These are phyloP conservation scores for Clonostachys rhizophaga DNA, from an alignment of 2,329 filamentous ascomycete genomes.

Conservation along the genomic window DNA sequence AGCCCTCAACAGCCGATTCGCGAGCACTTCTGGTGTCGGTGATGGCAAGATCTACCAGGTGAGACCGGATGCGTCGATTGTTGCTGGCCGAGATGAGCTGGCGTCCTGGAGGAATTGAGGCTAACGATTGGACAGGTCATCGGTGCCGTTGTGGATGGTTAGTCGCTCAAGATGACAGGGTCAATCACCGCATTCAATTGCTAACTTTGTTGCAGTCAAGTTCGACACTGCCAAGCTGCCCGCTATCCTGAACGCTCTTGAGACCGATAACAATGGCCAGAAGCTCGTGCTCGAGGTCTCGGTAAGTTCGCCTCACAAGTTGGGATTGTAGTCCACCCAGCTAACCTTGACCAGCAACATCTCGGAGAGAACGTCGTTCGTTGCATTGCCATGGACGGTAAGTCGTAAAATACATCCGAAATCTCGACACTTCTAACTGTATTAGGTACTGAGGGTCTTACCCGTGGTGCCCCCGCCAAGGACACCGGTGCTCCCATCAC, in stretches of 20 bases:
- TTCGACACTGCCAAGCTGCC: constrained; percentile 93
- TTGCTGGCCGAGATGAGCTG: constrained; percentile 1
- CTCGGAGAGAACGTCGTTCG: constrained; percentile 98
- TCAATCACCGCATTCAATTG: constrained; percentile 1
- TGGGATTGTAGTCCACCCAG: constrained; percentile 25
- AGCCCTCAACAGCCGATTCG: constrained; percentile 53
- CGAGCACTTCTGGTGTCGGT: constrained; percentile 52
- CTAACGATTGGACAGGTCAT: constrained; percentile 65
- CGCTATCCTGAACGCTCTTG: constrained; percentile 94
- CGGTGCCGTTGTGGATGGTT: constrained; percentile 98
- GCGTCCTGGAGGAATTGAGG: constrained; percentile 3
- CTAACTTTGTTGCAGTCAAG: constrained; percentile 64
- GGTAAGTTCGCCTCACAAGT: constrained; percentile 49
- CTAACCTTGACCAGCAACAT: constrained; percentile 71
- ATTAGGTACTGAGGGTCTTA: constrained; percentile 96
- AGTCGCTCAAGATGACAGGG: constrained; percentile 29
- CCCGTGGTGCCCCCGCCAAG: constrained; percentile 77
- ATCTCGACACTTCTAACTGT: constrained; percentile 8
- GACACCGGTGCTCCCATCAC: constrained; percentile 95
- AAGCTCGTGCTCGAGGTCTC: constrained; percentile 96
- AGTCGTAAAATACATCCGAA: constrained; percentile 1
- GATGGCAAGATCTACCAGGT: constrained; percentile 69
- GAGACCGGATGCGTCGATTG: constrained; percentile 16
- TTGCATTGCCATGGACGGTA: constrained; percentile 99
- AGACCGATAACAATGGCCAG: constrained; percentile 84